phyloP scores from a whole-genome alignment of 2,329 filamentous ascomycete genomes.

The Pseudogymnoascus sp. region DNA sequence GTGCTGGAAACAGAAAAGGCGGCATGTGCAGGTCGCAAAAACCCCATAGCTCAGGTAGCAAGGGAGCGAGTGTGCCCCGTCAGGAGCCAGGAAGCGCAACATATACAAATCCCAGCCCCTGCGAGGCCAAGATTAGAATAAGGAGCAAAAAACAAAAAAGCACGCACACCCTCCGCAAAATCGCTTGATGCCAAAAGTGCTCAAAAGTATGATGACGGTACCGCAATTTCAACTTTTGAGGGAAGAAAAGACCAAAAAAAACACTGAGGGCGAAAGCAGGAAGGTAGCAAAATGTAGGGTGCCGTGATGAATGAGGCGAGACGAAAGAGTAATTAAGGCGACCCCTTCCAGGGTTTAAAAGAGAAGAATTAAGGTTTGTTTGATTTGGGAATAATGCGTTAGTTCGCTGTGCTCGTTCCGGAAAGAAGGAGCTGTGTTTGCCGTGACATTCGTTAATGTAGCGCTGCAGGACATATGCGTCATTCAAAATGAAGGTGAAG shows the following conservation, averaged over 20 bases:
- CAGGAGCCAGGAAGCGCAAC: background rate
- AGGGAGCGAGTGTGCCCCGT: background rate
- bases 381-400: background rate
- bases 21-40: background rate
- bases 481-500: background rate
- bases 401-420: background rate
- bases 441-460: constrained; percentile 2
- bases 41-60: background rate
- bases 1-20: background rate
- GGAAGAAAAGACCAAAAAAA: background rate
- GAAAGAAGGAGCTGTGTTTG: background rate
- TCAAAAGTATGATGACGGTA: background rate
- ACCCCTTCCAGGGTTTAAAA: background rate
- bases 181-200: background rate
- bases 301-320: background rate
- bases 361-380: background rate
- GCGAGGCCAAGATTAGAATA: background rate
- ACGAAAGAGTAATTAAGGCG: background rate
- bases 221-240: background rate
- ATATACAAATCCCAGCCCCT: background rate
- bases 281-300: background rate
- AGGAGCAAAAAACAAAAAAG: background rate
- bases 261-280: background rate
- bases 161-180: background rate
- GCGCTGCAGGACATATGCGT: background rate